Base-by-base conservation (phyloP, 352 stramenopile species). In the Phytophthora podocarpi region DNA sequence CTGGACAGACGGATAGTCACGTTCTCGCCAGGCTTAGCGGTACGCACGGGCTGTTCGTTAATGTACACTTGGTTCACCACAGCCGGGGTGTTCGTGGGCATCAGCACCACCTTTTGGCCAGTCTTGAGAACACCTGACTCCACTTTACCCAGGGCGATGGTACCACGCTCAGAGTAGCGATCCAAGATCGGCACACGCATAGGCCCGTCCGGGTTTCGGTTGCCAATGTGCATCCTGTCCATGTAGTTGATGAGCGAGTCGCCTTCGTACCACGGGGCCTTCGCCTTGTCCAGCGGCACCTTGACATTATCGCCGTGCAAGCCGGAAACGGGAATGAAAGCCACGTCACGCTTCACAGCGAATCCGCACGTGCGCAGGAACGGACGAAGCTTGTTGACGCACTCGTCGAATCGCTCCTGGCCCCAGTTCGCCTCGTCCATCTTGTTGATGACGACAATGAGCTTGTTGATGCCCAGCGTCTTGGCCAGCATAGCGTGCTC, bases 401-500 rank as follows among this genome's bases (percentile, higher is more conserved):
- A 99, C 63, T 94, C 84, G 60, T 93, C 83, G 31, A 77, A 93
- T 53, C 96, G 90, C 30, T 97, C 89, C 67, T 98, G 93, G 6
- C 67, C 86, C 96, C 96, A 99, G 20, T 96, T 98, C 15, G 87
- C 86, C 52, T 99, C 98, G 78, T 99, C 98, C 98, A 99, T 99
- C 86, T 99, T 99, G 78, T 99, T 99, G 70, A 99, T 98, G 13
- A 98, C 97, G 30, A 99, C 97, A 56, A 99, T 82, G 31, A 99
- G 87, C 80, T 98, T 98, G 51, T 96, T 96, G 23, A 99, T 98
- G 21, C 98, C 98, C 35, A 99, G 83, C 30, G 98, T 99, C 85
- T 99, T 99, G 49, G 97, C 97, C 15, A 99, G 80, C 85, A 99
- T 96, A 13, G 97, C 97, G 79, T 99, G 98, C 84, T 99, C 98